phyloP scores from a whole-genome alignment of 1,284 basidiomycete species.

The Coniophora puteana region DNA sequence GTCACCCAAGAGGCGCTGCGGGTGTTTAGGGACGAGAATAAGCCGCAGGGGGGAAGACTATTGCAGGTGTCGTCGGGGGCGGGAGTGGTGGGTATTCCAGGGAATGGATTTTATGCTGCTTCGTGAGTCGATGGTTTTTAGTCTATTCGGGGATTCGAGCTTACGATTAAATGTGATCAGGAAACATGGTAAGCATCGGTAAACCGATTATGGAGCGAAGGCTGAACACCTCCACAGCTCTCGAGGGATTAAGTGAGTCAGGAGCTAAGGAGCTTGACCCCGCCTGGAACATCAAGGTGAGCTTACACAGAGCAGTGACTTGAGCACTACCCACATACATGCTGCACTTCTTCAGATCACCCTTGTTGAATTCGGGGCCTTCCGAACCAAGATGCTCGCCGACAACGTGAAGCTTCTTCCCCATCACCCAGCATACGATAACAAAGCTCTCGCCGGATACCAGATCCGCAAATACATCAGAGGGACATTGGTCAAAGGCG shows the following conservation, averaged over 20 bases:
- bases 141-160: conserved; percentile 7
- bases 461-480: conserved; percentile 17
- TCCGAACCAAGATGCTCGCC: conserved; percentile 16
- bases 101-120: conserved; percentile 22
- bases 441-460: conserved; percentile 20
- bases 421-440: conserved; percentile 13
- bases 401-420: conserved; percentile 12
- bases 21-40: conserved; percentile 2
- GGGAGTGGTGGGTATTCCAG: conserved; percentile 11
- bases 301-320: too few relatives aligned
- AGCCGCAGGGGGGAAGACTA: neutral
- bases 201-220: neutral
- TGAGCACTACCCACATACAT: neutral
- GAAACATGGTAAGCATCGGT: conserved; percentile 16
- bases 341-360: conserved; percentile 14
- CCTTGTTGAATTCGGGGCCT: conserved; percentile 23
- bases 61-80: conserved; percentile 20
- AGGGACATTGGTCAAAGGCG: conserved; percentile 14
- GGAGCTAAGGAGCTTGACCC: conserved; percentile 24
- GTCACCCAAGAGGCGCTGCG: conserved; percentile 11
- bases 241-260: conserved; percentile 22
- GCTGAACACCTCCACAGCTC: conserved; percentile 9
- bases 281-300: conserved; percentile 28
- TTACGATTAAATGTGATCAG: conserved; percentile 18
- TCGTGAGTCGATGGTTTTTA: conserved; percentile 17